phyloP scores from a whole-genome alignment of 78 protist genomes.

The Paulinella micropora region DNA sequence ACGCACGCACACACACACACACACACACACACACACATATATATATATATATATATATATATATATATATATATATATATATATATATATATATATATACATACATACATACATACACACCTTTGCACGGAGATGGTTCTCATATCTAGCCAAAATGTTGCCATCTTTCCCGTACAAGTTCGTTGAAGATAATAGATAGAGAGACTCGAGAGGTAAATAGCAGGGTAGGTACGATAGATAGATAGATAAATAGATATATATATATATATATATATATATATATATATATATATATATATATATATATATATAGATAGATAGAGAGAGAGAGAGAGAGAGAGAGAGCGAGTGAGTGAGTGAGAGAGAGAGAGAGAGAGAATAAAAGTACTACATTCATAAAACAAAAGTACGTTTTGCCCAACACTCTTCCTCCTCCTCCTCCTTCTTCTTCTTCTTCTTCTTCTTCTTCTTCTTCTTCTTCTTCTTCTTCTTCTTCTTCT shows the following conservation, averaged over 20 bases:
- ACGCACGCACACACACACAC: background rate
- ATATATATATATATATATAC: background rate
- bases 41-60: slow-evolving; percentile 6
- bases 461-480: no score
- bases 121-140: background rate
- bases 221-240: background rate
- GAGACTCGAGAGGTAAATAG: background rate
- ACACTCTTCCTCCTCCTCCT: no score
- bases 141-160: background rate
- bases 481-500: no score
- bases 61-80: background rate
- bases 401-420: no score
- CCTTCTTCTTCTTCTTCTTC: no score
- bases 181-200: no score
- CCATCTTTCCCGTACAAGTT: background rate
- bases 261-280: background rate
- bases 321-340: no score
- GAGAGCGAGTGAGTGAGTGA: no score
- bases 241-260: background rate
- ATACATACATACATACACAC: background rate
- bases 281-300: background rate
- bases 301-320: background rate
- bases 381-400: no score
- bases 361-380: no score
- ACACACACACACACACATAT: background rate